Evolutionary conservation across 2,329 filamentous ascomycete genomes (phyloP).

Genomic region (Colletotrichum sp.): DNA sequence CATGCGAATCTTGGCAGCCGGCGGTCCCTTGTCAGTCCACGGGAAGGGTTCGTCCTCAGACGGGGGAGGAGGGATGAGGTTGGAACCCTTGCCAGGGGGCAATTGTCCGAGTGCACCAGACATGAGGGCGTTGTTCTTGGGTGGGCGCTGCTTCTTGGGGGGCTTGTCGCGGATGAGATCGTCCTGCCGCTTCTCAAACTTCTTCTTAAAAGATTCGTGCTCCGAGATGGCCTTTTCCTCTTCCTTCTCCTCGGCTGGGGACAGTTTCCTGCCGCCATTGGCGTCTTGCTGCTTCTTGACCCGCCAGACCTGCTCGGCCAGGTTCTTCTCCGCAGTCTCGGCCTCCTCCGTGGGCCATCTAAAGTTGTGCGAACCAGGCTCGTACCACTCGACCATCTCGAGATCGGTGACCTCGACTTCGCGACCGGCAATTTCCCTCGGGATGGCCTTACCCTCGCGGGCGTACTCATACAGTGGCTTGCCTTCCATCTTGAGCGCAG

Average conservation of each 20-base stretch:
- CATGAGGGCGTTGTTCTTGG: conserved; percentile 54
- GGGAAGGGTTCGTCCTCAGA: conserved; percentile 55
- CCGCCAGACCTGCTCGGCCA: conserved; percentile 76
- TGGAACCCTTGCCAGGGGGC: conserved; percentile 56
- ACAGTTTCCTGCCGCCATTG: conserved; percentile 47
- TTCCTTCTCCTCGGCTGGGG: conserved; percentile 59
- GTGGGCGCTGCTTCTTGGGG: conserved; percentile 39
- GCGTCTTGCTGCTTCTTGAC: conserved; percentile 62
- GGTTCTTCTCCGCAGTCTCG: conserved; percentile 73
- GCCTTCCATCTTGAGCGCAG: conserved; percentile 89
- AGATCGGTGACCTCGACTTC: conserved; percentile 79
- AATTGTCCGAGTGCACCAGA: conserved; percentile 61
- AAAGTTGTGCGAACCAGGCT: conserved; percentile 80
- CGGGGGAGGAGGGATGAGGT: conserved; percentile 56
- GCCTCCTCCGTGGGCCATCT: conserved; percentile 83
- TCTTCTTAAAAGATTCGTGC: conserved; percentile 63
- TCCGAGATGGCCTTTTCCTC: conserved; percentile 60
- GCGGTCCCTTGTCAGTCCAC: conserved; percentile 67
- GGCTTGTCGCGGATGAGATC: conserved; percentile 58
- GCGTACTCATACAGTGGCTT: conserved; percentile 98
- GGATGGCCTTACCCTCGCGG: conserved; percentile 84
- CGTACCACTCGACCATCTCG: conserved; percentile 84
- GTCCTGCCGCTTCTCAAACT: conserved; percentile 63
- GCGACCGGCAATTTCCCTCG: conserved; percentile 81
- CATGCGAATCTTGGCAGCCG: conserved; percentile 85